Evolutionary conservation across 345 rosid species (phyloP), one percentile per base, ranked within the genome.

Genomic region (Clarkia xantiana): DNA sequence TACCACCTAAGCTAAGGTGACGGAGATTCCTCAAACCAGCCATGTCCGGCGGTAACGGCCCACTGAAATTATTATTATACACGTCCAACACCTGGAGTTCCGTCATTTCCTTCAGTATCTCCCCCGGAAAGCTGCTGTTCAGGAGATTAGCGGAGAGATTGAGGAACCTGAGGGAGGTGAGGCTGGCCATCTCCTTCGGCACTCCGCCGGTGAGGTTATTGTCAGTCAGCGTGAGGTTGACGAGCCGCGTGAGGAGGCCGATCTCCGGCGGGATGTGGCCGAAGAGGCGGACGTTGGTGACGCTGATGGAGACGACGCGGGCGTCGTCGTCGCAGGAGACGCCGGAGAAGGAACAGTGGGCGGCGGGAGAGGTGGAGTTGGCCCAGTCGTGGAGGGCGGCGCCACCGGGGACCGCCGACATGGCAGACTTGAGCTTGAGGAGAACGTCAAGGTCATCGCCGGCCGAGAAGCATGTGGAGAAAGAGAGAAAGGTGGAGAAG

Each of bases 301-400:
- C 61, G 65, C 77, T 70, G 4, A 90, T 69, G 47, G 94, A 71
- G 12, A 81, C 67, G 11, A 90, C 86, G 2, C 84, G 75, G 4
- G 53, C 61, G 17, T 67, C 64, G 1, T 3, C 52, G 52, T 76
- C 84, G 48, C 97, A 90, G 1, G 66, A 20, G n/a, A 90, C 88
- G 9, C 97, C 95, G 16, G 91, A 67, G 76, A 86, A 90, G 51
- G 55, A 73, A 52, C 97, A 90, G 60, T 90, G 97, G 45, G 82
- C 65, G 3, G 80, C 61, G 0, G 83, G 71, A 12, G 79, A 71
- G 18, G 58, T 0, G 0, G 83, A 67, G n/a, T 63, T 47, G 34
- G 82, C 36, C 97, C 97, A 90, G 60, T 90, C 81, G 10, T 65
- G 60, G 13, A 90, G 94, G 15, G 79, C 95, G 39, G 69, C 11